These are phyloP conservation scores for Apium graveolens DNA, from an alignment of 129 eudicot genomes.

Conservation along the genomic window DNA sequence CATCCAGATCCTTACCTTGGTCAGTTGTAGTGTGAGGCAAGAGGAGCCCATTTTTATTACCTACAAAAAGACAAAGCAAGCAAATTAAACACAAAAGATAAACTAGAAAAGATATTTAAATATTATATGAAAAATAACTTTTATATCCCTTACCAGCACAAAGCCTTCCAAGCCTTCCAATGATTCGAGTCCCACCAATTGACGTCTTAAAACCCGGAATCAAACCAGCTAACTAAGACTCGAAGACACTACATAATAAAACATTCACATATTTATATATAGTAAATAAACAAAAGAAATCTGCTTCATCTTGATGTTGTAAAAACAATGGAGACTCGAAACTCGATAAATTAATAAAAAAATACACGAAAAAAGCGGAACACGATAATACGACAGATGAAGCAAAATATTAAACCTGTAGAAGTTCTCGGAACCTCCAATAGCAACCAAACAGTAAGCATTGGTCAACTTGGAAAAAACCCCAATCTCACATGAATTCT, in stretches of 20 bases:
- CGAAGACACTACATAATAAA: constrained; percentile 57
- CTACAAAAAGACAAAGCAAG: not conserved
- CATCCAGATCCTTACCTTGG: constrained; percentile 25
- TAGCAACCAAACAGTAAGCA: constrained; percentile 86
- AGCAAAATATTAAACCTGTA: constrained; percentile 50
- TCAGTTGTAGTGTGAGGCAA: constrained; percentile 71
- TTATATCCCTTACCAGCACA: constrained; percentile 56
- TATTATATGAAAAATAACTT: not conserved
- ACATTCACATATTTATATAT: constrained; percentile 10
- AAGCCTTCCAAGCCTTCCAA: constrained; percentile 80
- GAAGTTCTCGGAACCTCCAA: constrained; percentile 86
- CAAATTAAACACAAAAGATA: not conserved
- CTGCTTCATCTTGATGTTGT: not conserved
- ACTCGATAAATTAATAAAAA: too few relatives aligned
- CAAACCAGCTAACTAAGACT: constrained; percentile 71
- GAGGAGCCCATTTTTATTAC: constrained; percentile 57
- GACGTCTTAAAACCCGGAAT: constrained; percentile 93
- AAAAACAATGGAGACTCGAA: not conserved
- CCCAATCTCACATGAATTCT: constrained; percentile 87
- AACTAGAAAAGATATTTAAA: too few relatives aligned
- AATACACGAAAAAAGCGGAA: too few relatives aligned
- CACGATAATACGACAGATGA: too few relatives aligned
- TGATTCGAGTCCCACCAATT: constrained; percentile 69
- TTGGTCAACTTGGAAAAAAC: constrained; percentile 91
- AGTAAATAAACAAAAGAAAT: not conserved